Base-by-base conservation (phyloP, 2,329 filamentous ascomycete species). In the Aspergillus vadensis region DNA sequence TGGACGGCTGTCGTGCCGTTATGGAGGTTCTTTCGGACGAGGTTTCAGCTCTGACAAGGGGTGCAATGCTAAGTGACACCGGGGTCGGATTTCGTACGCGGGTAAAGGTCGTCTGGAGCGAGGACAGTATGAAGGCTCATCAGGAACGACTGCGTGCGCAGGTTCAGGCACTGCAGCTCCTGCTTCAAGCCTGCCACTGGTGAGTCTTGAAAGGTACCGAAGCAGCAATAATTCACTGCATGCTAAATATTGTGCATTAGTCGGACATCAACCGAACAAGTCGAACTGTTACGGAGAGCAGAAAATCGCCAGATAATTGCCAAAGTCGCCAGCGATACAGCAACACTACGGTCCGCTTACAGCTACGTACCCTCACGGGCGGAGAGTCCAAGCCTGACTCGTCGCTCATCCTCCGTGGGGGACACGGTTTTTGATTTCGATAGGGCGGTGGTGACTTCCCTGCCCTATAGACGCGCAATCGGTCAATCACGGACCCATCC, bases 101-200 rank as follows among this genome's bases (percentile, higher is more conserved):
- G 14, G 66, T 72, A 27, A 72, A 64, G 58, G 67, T 73, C 23
- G 65, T 73, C 3, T 78, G 76, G 76, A 77, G 73, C 58, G 75
- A 78, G 41, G 69, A 72, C 21, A 63, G 65, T 12, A 76, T 78
- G 73, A 70, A 63, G 61, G 71, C 67, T 27, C 73, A 78, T 52
- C 69, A 74, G 58, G 69, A 74, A 25, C 67, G 71, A 51, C 59
- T 78, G 48, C 74, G 72, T 25, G 68, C 72, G 19, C 76, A 78
- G 55, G 71, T 77, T 5, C 64, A 70, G 39, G 76, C 76, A 10
- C 64, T 78, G 17, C 75, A 77, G 47, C 57, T 78, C 21, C 63
- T 79, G 52, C 63, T 78, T 21, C 74, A 77, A 59, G 74, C 74
- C 32, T 75, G 72, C 49, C 74, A 77, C 67, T 77, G 75, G 76